A percentile compares a stretch with the other conserved stretches of the same genome.
Conservation (phyloP, 257 asterid species). For the Thymus mandschuricus region DNA sequence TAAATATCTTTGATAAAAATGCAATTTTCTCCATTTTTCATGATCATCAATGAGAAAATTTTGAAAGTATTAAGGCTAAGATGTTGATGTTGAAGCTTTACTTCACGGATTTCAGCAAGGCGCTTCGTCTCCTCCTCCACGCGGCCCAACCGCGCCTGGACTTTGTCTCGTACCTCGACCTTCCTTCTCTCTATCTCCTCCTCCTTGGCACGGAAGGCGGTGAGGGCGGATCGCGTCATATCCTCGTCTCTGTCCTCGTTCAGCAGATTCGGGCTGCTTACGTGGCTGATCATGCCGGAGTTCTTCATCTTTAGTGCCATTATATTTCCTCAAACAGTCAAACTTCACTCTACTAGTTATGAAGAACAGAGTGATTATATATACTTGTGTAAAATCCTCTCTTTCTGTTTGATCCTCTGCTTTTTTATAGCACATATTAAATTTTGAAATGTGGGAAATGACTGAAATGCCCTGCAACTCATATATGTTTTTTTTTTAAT, state of each 20-base stretch:
- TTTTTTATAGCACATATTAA: slow-evolving; percentile 35
- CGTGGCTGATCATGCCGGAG: slow-evolving; percentile 50
- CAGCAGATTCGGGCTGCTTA: slow-evolving; percentile 47
- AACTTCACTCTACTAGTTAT: background rate
- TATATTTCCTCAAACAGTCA: background rate
- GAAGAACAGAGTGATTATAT: background rate
- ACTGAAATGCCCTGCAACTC: slow-evolving; percentile 25
- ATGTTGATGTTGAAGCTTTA: slow-evolving; percentile 24
- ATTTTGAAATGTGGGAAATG: slow-evolving; percentile 34
- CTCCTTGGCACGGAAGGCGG: slow-evolving; percentile 75
- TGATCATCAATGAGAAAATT: too few species aligned
- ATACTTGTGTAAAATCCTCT: slow-evolving; percentile 4
- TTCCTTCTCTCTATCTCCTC: slow-evolving; percentile 87
- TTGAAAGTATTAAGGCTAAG: too few species aligned
- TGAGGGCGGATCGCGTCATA: slow-evolving; percentile 68
- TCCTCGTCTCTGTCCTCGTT: slow-evolving; percentile 80
- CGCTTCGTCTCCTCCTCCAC: slow-evolving; percentile 83
- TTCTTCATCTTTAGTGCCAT: slow-evolving; percentile 41
- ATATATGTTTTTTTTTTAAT: background rate
- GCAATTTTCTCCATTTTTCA: too few species aligned
- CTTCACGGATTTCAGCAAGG: slow-evolving; percentile 82
- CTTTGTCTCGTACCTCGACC: slow-evolving; percentile 58
- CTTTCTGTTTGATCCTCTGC: background rate
- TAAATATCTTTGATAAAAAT: background rate
- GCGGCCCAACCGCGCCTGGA: slow-evolving; percentile 78